Evolutionary conservation across 164 flowering plant species (phyloP).

Genomic region (Sextonia rubra): DNA sequence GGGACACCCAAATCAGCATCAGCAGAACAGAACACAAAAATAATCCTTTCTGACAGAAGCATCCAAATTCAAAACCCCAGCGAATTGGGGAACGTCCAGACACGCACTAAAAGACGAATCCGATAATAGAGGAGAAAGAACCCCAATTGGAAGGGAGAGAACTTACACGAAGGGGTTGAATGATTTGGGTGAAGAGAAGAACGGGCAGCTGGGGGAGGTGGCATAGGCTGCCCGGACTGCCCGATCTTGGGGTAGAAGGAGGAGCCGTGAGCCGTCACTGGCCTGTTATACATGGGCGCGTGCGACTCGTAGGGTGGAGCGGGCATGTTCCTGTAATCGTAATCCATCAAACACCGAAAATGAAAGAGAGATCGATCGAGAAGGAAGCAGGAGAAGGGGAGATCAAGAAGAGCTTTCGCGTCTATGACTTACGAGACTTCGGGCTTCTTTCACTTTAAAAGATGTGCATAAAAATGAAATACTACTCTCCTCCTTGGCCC

Average conservation of each 20-base stretch:
- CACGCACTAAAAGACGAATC: background rate
- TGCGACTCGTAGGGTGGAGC: slow-evolving; percentile 10
- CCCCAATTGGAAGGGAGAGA: background rate
- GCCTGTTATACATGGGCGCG: background rate
- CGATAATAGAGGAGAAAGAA: background rate
- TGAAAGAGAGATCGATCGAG: background rate
- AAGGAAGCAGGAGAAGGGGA: background rate
- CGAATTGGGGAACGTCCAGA: background rate
- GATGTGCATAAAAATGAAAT: no score
- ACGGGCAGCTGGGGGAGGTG: slow-evolving; percentile 8
- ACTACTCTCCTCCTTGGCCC: no score
- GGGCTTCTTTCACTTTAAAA: no score
- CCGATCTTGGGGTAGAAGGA: slow-evolving; percentile 13
- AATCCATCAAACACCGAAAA: background rate
- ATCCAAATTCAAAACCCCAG: no score
- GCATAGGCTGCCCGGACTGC: slow-evolving; percentile 5
- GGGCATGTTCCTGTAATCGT: slow-evolving; percentile 11
- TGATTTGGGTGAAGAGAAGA: slow-evolving; percentile 5
- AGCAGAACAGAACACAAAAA: no score
- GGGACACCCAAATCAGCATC: background rate
- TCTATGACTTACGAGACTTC: no score
- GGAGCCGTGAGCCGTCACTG: background rate
- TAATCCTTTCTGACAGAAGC: no score
- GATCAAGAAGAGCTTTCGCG: no score
- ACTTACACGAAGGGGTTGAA: slow-evolving; percentile 6